Conservation (phyloP, 2,329 filamentous ascomycete species). For the Penicillium corylophilum region DNA sequence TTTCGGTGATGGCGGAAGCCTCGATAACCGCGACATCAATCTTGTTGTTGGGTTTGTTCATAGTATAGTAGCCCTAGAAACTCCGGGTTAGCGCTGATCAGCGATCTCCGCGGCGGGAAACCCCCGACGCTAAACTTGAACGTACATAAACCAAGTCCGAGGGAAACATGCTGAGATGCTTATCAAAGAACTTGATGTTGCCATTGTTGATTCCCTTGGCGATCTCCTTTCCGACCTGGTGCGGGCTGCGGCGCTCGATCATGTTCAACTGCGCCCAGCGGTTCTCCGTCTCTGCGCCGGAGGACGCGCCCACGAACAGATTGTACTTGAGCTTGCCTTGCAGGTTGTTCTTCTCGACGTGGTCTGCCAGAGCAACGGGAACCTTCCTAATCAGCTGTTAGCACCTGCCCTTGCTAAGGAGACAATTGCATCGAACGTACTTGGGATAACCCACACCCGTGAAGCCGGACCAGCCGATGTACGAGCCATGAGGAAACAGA, state of each 20-base stretch:
- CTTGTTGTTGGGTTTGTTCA: constrained; percentile 69
- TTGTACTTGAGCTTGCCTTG: constrained; percentile 83
- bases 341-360: constrained; percentile 82
- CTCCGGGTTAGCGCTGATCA: constrained; percentile 8
- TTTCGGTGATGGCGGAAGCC: constrained; percentile 81
- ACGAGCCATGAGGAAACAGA: constrained; percentile 79
- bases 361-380: constrained; percentile 78
- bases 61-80: constrained; percentile 72
- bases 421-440: constrained; percentile 48
- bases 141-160: constrained; percentile 75
- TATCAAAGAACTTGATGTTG: constrained; percentile 88
- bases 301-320: constrained; percentile 86
- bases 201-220: constrained; percentile 88
- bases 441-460: constrained; percentile 89
- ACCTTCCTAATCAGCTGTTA: constrained; percentile 61
- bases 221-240: constrained; percentile 89
- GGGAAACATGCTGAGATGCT: constrained; percentile 91
- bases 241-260: constrained; percentile 80
- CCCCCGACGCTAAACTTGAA: constrained; percentile 5
- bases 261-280: constrained; percentile 86
- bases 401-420: neutral
- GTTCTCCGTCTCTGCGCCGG: constrained; percentile 86
- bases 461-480: constrained; percentile 89
- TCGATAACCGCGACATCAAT: constrained; percentile 84
- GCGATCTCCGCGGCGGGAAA: constrained; percentile 5